These are phyloP conservation scores for Xylaria palmicola DNA, from an alignment of 495 filamentous ascomycete species.

Conservation along the genomic window DNA sequence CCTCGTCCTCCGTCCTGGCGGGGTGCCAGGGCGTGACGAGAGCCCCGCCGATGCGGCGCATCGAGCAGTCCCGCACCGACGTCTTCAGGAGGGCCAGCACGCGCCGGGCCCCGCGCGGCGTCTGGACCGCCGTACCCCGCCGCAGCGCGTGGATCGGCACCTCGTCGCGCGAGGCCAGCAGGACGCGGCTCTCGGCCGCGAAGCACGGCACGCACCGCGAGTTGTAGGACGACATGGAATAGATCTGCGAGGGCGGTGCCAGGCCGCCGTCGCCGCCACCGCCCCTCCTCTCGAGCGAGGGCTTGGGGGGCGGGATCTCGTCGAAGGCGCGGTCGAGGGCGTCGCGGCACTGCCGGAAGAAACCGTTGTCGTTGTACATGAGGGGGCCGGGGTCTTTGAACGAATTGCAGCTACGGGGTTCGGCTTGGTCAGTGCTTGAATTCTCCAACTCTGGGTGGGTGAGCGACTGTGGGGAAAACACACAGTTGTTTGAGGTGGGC, in stretches of 20 bases:
- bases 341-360: slow-evolving; percentile 41
- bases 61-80: slow-evolving; percentile 14
- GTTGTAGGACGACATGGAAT: slow-evolving; percentile 34
- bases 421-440: neutral
- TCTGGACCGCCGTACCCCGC: slow-evolving; percentile 35
- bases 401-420: slow-evolving; percentile 36
- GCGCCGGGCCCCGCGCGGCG: slow-evolving; percentile 33
- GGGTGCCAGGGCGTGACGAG: slow-evolving; percentile 48
- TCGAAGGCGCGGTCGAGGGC: slow-evolving; percentile 40
- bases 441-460: neutral
- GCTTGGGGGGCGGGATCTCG: slow-evolving; percentile 37
- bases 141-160: slow-evolving; percentile 28
- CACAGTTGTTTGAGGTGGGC: slow-evolving; percentile 43
- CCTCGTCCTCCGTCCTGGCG: slow-evolving; percentile 16
- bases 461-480: neutral
- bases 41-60: slow-evolving; percentile 26
- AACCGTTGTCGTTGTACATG: slow-evolving; percentile 38
- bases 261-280: slow-evolving; percentile 5
- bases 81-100: slow-evolving; percentile 42
- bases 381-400: slow-evolving; percentile 49
- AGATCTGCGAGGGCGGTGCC: neutral
- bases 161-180: slow-evolving; percentile 25
- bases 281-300: slow-evolving; percentile 8
- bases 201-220: slow-evolving; percentile 34
- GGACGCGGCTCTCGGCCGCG: slow-evolving; percentile 32